Evolutionary conservation across 2,329 filamentous ascomycete genomes (phyloP), one percentile per base, ranked within the genome.

Genomic region (Moelleriella libera): DNA sequence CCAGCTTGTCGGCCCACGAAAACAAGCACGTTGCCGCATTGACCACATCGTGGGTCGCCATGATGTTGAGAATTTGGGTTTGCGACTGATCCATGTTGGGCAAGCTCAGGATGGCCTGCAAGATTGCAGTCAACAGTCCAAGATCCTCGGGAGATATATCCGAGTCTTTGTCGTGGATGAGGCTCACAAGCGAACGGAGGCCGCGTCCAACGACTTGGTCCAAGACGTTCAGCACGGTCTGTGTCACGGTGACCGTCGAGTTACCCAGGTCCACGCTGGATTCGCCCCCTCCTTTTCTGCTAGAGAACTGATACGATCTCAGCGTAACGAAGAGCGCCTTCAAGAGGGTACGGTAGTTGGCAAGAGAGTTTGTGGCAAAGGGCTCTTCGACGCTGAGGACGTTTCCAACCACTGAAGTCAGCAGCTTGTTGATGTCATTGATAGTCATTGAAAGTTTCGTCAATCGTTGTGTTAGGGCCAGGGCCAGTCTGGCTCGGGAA

Each of bases 1-100:
- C 77, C 29, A 97, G 74, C 54, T 83, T 80, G 62, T 97, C 88
- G 4, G 90, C 80, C 92, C 92, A 98, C 0, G 88, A 95, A 65
- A 90, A 97, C 5, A 98, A 74, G 34, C 85, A 88, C 5, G 83
- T 82, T 1, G 88, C 89, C 51, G 88, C 85, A 57, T 90, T 85
- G 43, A 87, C 75, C 1, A 83, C 82, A 52, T 85, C 81, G 59
- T 88, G 81, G 44, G 78, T 77, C 1, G 76, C 71, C 70, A 88
- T 72, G 53, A 82, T 81, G 57, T 80, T 77, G 47, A 87, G 72
- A 39, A 90, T 76, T 55, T 88, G 82, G 11, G 76, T 72, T 52
- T 85, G 80, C 45, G 80, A 78, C 53, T 85, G 76, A 47, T 85
- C 79, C 50, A 87, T 82, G 44, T 83, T 82, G 0, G 88, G 86